phyloP scores from a whole-genome alignment of 2,329 filamentous ascomycete genomes.

The Ceratocystis destructans region DNA sequence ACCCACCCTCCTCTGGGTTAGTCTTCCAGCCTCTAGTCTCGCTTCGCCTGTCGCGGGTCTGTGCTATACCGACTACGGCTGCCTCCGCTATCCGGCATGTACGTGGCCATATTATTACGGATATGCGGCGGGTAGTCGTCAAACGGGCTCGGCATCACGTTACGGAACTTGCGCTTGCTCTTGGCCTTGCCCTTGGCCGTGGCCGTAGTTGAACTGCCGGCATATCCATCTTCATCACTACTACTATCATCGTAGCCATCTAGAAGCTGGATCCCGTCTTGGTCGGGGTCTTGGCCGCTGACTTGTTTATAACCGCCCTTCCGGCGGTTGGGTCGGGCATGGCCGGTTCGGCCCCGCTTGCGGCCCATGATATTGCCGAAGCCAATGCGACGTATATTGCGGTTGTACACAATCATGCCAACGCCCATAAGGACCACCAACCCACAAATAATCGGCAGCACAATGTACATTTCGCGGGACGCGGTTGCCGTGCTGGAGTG shows the following conservation, averaged over 20 bases:
- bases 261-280: slow-evolving; percentile 3
- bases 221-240: slow-evolving; percentile 5
- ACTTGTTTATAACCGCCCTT: slow-evolving; percentile 24
- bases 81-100: background rate
- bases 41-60: background rate
- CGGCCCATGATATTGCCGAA: slow-evolving; percentile 41
- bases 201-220: background rate
- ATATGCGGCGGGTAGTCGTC: slow-evolving; percentile 17
- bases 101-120: slow-evolving; percentile 22
- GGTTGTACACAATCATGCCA: slow-evolving; percentile 45
- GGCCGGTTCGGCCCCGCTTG: slow-evolving; percentile 26
- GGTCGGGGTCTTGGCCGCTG: background rate
- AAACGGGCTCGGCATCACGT: slow-evolving; percentile 15
- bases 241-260: slow-evolving; percentile 16
- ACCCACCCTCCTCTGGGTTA: background rate
- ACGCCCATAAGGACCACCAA: slow-evolving; percentile 36
- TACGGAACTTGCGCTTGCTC: slow-evolving; percentile 15
- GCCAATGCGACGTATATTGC: slow-evolving; percentile 35
- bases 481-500: slow-evolving; percentile 25
- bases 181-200: slow-evolving; percentile 5
- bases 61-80: background rate
- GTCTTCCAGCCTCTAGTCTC: background rate
- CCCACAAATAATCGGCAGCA: slow-evolving; percentile 37
- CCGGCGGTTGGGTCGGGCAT: slow-evolving; percentile 28
- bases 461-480: slow-evolving; percentile 37